Percentiles rank a stretch among this genome's conserved stretches.
phyloP scores from a whole-genome alignment of 208 protist species.

The Zelonia costaricensis region DNA sequence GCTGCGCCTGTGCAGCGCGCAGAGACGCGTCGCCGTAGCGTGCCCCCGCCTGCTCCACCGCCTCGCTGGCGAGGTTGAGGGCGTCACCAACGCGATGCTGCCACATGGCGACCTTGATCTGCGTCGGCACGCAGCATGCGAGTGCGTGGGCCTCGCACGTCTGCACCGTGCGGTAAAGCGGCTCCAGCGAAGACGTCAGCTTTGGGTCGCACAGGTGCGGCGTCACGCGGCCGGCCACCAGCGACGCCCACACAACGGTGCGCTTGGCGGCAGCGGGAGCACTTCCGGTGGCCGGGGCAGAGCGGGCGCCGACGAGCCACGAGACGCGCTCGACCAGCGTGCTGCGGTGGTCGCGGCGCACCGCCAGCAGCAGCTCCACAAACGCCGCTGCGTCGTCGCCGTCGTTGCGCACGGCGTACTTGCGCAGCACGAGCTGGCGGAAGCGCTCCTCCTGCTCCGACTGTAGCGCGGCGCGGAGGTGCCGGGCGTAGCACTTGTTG shows the following conservation, averaged over 20 bases:
- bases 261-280: background rate
- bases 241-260: slow-evolving; percentile 40
- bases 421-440: slow-evolving; percentile 55
- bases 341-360: slow-evolving; percentile 35
- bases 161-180: slow-evolving; percentile 41
- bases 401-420: slow-evolving; percentile 33
- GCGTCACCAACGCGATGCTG: slow-evolving; percentile 44
- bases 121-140: slow-evolving; percentile 65
- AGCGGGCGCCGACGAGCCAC: slow-evolving; percentile 49
- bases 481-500: slow-evolving; percentile 31
- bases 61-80: slow-evolving; percentile 44
- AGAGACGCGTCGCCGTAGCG: slow-evolving; percentile 38
- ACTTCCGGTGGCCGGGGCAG: background rate
- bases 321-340: slow-evolving; percentile 61
- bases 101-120: slow-evolving; percentile 67
- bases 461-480: slow-evolving; percentile 58
- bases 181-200: slow-evolving; percentile 38
- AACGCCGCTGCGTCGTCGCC: slow-evolving; percentile 25
- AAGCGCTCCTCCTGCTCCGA: slow-evolving; percentile 23
- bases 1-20: slow-evolving; percentile 42
- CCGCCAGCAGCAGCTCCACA: slow-evolving; percentile 39
- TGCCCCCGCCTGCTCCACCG: slow-evolving; percentile 19
- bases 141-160: slow-evolving; percentile 57
- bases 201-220: slow-evolving; percentile 50
- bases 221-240: slow-evolving; percentile 52